These are phyloP conservation scores for Xerophyta viscosa DNA, from an alignment of 106 monocot genomes.

Conservation along the genomic window DNA sequence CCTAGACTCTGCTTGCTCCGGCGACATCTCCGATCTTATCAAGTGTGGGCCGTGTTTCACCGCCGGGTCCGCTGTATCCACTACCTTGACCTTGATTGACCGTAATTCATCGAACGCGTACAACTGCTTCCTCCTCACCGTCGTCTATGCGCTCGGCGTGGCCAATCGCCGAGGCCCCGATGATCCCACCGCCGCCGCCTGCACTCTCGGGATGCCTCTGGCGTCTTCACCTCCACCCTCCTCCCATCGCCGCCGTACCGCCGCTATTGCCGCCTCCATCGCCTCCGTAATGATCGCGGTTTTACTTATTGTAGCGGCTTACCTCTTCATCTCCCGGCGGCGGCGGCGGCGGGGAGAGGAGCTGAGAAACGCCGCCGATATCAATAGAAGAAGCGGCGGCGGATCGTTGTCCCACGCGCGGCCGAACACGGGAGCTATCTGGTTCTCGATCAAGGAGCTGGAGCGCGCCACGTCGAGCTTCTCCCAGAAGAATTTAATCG, in stretches of 20 bases:
- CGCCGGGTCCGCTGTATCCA: constrained; percentile 32
- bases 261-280: constrained; percentile 13
- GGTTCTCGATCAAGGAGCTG: constrained; percentile 42
- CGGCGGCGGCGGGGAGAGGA: not conserved
- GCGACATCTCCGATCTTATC: constrained; percentile 21
- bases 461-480: constrained; percentile 44
- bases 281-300: not conserved
- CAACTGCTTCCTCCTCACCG: constrained; percentile 61
- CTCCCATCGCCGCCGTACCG: not conserved
- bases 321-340: not conserved
- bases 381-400: not conserved
- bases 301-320: not conserved
- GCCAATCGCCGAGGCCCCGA: constrained; percentile 31
- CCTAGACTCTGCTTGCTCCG: constrained; percentile 33
- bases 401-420: constrained; percentile 12
- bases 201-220: constrained; percentile 43
- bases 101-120: constrained; percentile 54
- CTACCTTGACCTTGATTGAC: constrained; percentile 37
- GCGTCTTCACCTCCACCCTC: not conserved
- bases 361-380: too few species aligned
- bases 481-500: constrained; percentile 46
- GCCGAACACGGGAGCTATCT: constrained; percentile 59
- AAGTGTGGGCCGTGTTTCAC: constrained; percentile 40
- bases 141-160: constrained; percentile 51
- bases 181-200: constrained; percentile 27